A percentile compares a stretch with the other conserved stretches of the same genome.
phyloP scores from a whole-genome alignment of 2,329 filamentous ascomycete species.

The Elsinoe ampelina region DNA sequence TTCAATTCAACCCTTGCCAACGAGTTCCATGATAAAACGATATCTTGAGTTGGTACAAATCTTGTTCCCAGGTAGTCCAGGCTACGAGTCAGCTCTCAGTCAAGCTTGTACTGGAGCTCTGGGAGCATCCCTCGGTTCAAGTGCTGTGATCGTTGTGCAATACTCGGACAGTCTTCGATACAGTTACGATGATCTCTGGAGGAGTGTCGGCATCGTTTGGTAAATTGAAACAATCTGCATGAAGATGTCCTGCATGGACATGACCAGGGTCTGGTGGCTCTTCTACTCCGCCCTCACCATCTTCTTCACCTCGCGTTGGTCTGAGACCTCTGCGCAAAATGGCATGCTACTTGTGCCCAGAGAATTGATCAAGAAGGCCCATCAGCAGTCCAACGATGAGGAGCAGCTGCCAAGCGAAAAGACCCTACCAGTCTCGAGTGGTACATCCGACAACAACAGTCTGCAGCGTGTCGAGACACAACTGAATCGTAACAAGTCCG shows the following conservation, averaged over 20 bases:
- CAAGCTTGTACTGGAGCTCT: constrained; percentile 39
- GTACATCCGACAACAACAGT: constrained; percentile 8
- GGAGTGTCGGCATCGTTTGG: constrained; percentile 64
- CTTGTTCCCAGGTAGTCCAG: constrained; percentile 24
- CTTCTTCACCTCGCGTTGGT: constrained; percentile 50
- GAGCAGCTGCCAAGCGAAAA: constrained; percentile 14
- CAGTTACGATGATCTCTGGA: constrained; percentile 33
- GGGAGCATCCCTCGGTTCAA: constrained; percentile 46
- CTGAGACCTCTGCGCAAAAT: constrained; percentile 45
- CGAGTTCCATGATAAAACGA: constrained; percentile 50
- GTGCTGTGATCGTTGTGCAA: constrained; percentile 50
- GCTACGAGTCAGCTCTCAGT: constrained; percentile 32
- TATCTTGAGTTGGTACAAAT: constrained; percentile 45
- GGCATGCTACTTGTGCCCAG: constrained; percentile 53
- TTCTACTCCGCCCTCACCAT: constrained; percentile 52
- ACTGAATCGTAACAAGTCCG: constrained; percentile 16
- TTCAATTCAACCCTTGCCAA: constrained; percentile 34
- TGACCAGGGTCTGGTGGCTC: constrained; percentile 51
- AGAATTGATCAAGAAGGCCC: constrained; percentile 34
- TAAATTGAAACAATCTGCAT: constrained; percentile 16
- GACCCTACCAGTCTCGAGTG: constrained; percentile 16
- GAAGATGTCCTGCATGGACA: no score
- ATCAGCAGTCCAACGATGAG: constrained; percentile 36
- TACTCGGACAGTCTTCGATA: constrained; percentile 49
- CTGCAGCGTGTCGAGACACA: constrained; percentile 17